Conservation (phyloP, 2,329 filamentous ascomycete species). For the Emergomyces orientalis region DNA sequence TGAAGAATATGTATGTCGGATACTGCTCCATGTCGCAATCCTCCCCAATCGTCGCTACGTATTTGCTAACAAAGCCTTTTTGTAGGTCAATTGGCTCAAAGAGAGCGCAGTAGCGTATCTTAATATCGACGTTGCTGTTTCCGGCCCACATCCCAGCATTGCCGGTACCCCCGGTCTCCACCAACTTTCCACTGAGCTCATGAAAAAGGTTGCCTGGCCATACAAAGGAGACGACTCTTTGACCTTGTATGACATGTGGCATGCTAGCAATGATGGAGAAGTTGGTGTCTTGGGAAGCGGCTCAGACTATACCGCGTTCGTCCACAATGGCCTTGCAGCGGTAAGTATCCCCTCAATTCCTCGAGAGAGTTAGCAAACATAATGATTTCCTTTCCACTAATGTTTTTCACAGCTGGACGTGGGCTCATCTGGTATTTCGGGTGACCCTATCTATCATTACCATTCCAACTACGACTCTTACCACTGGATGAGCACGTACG, state of each 20-base stretch:
- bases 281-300: slow-evolving; percentile 39
- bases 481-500: slow-evolving; percentile 45
- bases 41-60: neutral
- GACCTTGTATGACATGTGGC: slow-evolving; percentile 41
- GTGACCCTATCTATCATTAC: slow-evolving; percentile 40
- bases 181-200: slow-evolving; percentile 24
- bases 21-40: neutral
- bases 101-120: slow-evolving; percentile 40
- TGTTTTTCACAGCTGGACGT: slow-evolving; percentile 29
- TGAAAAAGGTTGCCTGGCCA: slow-evolving; percentile 37
- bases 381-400: neutral
- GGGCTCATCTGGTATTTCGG: slow-evolving; percentile 29
- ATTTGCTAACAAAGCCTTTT: slow-evolving; percentile 6
- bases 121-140: slow-evolving; percentile 44
- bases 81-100: slow-evolving; percentile 36
- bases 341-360: slow-evolving; percentile 9
- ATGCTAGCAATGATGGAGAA: slow-evolving; percentile 24
- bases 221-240: slow-evolving; percentile 29
- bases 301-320: slow-evolving; percentile 40
- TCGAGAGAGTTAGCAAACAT: neutral
- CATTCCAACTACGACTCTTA: slow-evolving; percentile 42
- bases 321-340: slow-evolving; percentile 36
- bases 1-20: slow-evolving; percentile 35
- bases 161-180: slow-evolving; percentile 36
- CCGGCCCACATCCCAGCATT: slow-evolving; percentile 34